Conservation (phyloP, 768 basidiomycete genomes). For the Lentinula sp. region DNA sequence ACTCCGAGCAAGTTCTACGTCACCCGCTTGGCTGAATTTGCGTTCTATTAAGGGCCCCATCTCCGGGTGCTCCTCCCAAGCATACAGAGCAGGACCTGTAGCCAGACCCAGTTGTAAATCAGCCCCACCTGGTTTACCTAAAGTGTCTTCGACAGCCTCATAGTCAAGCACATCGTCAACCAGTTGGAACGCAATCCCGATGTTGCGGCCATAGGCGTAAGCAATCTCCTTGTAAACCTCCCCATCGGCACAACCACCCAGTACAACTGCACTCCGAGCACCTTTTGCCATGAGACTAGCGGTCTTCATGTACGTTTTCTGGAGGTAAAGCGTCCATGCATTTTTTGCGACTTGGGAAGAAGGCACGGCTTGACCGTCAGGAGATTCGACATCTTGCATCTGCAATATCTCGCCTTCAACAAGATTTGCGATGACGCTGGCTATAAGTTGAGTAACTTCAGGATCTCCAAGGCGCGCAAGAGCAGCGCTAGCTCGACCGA, state of each 20-base stretch:
- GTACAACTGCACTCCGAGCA: constrained; percentile 76
- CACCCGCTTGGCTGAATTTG: constrained; percentile 75
- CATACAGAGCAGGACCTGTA: constrained; percentile 91
- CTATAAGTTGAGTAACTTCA: constrained; percentile 87
- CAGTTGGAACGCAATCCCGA: constrained; percentile 97
- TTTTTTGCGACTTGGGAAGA: constrained; percentile 18
- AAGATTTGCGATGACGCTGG: constrained; percentile 80
- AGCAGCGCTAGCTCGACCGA: constrained; percentile 80
- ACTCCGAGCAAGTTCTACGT: constrained; percentile 77
- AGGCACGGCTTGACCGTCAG: constrained; percentile 15
- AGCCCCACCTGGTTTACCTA: constrained; percentile 90
- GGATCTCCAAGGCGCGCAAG: constrained; percentile 71
- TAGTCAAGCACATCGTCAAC: constrained; percentile 96
- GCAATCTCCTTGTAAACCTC: constrained; percentile 91
- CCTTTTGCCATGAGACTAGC: constrained; percentile 93
- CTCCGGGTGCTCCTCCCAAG: constrained; percentile 90
- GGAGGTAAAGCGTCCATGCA: constrained; percentile 79
- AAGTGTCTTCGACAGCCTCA: constrained; percentile 62
- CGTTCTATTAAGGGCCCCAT: constrained; percentile 82
- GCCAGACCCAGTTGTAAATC: constrained; percentile 81
- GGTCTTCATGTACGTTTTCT: constrained; percentile 92
- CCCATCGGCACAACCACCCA: constrained; percentile 80
- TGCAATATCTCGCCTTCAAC: constrained; percentile 95
- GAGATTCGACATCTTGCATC: constrained; percentile 48
- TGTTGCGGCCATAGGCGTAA: constrained; percentile 92